These are phyloP conservation scores for Phialophora chinensis DNA, from an alignment of 2,329 filamentous ascomycete species.

Conservation along the genomic window DNA sequence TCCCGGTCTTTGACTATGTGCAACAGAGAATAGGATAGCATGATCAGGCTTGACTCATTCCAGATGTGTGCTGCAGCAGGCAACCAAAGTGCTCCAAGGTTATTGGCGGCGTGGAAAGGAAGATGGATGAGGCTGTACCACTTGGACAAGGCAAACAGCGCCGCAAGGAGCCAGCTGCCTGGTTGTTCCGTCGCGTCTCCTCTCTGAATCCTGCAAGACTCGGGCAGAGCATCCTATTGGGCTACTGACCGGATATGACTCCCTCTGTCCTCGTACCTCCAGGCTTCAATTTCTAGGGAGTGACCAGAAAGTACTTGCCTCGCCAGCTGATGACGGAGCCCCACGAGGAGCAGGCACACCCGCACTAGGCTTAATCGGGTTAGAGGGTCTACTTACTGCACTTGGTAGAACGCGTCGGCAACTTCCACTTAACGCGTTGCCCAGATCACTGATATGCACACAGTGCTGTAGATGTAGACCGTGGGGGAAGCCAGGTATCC, in stretches of 20 bases:
- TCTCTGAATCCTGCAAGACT: not conserved
- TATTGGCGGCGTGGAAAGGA: not conserved
- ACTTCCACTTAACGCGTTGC: conserved; percentile 5
- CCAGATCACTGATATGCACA: no score
- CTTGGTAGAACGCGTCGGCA: conserved; percentile 8
- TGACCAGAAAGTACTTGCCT: not conserved
- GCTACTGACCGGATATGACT: conserved; percentile 7
- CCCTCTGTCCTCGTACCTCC: not conserved
- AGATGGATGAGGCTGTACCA: conserved; percentile 9
- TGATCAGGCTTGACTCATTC: conserved; percentile 14
- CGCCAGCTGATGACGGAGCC: not conserved
- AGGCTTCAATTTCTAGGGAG: not conserved
- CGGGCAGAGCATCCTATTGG: conserved; percentile 4
- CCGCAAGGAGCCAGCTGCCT: conserved; percentile 10
- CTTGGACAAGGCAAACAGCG: conserved; percentile 1
- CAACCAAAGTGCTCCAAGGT: not conserved
- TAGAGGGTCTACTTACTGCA: not conserved
- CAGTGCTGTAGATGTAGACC: not conserved
- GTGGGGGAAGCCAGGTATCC: not conserved
- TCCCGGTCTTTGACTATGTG: not conserved
- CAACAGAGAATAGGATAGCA: not conserved
- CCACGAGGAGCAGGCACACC: not conserved
- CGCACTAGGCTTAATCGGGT: not conserved
- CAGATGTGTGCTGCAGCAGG: not conserved
- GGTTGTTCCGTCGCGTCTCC: not conserved